Evolutionary conservation across 139 green algal species (phyloP).

Genomic region (Coelastrella sp.): DNA sequence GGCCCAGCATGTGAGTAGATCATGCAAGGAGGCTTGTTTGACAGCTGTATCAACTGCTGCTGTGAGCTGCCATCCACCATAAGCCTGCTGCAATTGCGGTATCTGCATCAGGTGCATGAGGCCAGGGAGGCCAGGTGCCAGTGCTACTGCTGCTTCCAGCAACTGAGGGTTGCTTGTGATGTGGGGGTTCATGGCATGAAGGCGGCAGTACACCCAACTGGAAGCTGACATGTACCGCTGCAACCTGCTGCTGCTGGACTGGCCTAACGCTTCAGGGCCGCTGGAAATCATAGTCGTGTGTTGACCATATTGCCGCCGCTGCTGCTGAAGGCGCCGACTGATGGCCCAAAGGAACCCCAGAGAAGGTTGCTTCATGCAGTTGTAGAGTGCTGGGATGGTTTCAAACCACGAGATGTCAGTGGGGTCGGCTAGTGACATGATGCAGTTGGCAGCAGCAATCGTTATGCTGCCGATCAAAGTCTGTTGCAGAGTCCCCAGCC

Average conservation of each 20-base stretch:
- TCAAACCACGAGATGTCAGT: not conserved
- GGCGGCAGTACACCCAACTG: not conserved
- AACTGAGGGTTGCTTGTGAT: not conserved
- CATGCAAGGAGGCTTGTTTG: not conserved
- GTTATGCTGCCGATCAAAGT: not conserved
- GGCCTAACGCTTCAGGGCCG: no score
- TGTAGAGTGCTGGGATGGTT: not conserved
- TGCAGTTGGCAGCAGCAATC: not conserved
- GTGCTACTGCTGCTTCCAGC: not conserved
- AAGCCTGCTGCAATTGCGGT: not conserved
- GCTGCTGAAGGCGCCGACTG: not conserved
- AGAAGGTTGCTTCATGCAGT: not conserved
- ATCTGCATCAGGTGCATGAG: conserved; percentile 9
- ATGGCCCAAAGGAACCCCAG: not conserved
- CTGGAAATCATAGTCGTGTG: not conserved
- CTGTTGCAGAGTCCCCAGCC: not conserved
- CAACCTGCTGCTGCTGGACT: not conserved
- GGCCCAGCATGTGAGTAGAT: not conserved
- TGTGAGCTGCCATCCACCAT: not conserved
- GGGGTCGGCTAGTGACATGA: not conserved
- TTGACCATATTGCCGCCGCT: not conserved
- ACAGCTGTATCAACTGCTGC: not conserved
- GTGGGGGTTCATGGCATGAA: not conserved
- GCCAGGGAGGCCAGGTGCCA: not conserved
- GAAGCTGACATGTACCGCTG: not conserved